Conservation (phyloP, 164 flowering plant species). For the Nymphaea thermarum region DNA sequence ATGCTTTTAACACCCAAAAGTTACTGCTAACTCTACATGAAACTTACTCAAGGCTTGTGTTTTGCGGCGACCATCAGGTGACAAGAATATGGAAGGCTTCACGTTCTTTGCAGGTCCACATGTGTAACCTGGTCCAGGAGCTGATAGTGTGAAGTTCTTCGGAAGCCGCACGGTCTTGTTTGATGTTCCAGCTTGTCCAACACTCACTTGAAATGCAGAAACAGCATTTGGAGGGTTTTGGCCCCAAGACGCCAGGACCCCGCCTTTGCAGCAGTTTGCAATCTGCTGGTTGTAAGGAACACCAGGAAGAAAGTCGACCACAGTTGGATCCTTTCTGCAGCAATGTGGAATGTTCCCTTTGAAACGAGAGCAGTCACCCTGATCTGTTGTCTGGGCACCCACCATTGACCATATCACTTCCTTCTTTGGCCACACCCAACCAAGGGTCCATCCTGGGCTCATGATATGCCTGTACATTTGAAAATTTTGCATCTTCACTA, state of each 20-base stretch:
- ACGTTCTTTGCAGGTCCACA: constrained; percentile 59
- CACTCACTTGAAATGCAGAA: constrained; percentile 51
- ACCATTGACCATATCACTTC: constrained; percentile 63
- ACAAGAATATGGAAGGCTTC: constrained; percentile 34
- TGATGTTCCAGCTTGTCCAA: constrained; percentile 49
- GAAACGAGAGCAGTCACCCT: constrained; percentile 59
- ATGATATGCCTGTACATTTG: constrained; percentile 51
- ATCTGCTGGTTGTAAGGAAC: constrained; percentile 57
- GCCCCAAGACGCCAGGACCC: constrained; percentile 47
- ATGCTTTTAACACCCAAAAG: not conserved
- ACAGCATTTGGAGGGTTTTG: constrained; percentile 47
- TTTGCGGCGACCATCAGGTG: constrained; percentile 39
- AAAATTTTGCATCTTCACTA: constrained; percentile 52
- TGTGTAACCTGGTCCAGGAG: constrained; percentile 62
- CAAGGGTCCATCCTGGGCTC: constrained; percentile 55
- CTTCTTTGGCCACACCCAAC: constrained; percentile 56
- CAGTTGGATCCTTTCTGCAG: constrained; percentile 36
- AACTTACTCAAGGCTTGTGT: constrained; percentile 53
- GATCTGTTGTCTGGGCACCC: constrained; percentile 58
- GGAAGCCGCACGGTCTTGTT: constrained; percentile 60
- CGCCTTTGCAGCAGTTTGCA: constrained; percentile 57
- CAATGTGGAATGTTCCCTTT: constrained; percentile 55
- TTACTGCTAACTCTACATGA: not conserved
- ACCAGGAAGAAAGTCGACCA: constrained; percentile 56
- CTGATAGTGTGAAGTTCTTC: constrained; percentile 47